Evolutionary conservation across 75 land plant species (phyloP).

Genomic region (Azolla pinnata): DNA sequence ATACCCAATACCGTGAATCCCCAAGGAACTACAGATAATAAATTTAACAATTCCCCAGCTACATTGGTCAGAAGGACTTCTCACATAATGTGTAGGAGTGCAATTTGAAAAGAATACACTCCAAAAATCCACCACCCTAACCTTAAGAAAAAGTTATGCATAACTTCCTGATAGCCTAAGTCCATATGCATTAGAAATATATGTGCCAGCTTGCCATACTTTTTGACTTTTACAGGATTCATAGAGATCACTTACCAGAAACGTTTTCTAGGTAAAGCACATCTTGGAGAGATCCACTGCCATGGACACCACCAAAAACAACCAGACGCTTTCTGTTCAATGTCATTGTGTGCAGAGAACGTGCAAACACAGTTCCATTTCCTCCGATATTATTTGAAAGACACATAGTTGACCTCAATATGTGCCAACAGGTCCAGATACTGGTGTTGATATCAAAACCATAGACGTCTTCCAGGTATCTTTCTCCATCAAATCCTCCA

Average conservation of each 20-base stretch:
- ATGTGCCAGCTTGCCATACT: too few relatives aligned
- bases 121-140: too few relatives aligned
- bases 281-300: conserved; percentile 23
- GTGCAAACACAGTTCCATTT: conserved; percentile 9
- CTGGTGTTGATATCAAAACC: conserved; percentile 18
- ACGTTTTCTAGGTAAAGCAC: conserved; percentile 24
- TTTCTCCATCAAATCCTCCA: conserved; percentile 26
- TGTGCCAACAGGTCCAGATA: conserved; percentile 6
- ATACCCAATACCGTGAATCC: too few relatives aligned
- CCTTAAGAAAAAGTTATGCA: too few relatives aligned
- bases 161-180: too few relatives aligned
- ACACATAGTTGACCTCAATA: background rate
- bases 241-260: conserved; percentile 25
- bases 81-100: too few relatives aligned
- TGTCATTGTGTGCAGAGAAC: conserved; percentile 31
- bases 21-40: too few relatives aligned
- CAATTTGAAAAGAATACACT: too few relatives aligned
- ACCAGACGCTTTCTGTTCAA: conserved; percentile 14
- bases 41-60: too few relatives aligned
- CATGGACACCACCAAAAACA: conserved; percentile 30
- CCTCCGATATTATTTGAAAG: background rate
- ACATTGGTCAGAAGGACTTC: too few relatives aligned
- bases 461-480: conserved; percentile 23
- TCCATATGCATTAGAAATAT: too few relatives aligned
- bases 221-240: too few relatives aligned